phyloP scores from a whole-genome alignment of 257 asterid species.

The Solanum raphanifolium region DNA sequence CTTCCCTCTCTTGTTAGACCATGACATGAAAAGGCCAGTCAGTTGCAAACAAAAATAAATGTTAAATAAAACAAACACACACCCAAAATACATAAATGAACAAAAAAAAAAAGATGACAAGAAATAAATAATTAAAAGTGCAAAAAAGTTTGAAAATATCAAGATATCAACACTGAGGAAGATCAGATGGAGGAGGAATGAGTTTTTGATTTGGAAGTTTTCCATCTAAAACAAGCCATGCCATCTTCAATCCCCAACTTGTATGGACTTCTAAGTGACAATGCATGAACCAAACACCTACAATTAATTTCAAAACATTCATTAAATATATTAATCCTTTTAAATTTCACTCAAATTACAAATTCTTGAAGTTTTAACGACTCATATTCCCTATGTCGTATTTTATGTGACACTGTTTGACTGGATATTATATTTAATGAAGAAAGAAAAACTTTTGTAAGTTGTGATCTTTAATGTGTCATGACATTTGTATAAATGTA shows the following conservation, averaged over 20 bases:
- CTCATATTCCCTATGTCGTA: neutral
- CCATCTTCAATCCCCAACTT: conserved; percentile 26
- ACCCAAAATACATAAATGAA: neutral
- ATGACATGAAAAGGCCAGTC: neutral
- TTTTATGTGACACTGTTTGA: neutral
- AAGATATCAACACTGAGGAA: conserved; percentile 13
- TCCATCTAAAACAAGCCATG: conserved; percentile 28
- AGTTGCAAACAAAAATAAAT: neutral
- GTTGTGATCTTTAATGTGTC: neutral
- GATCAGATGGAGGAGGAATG: conserved; percentile 22
- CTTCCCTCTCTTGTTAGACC: neutral
- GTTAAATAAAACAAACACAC: neutral
- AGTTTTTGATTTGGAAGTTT: conserved; percentile 20
- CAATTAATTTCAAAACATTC: neutral
- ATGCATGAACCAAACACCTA: conserved; percentile 24
- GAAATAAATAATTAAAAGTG: neutral
- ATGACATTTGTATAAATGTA: neutral
- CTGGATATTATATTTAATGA: neutral
- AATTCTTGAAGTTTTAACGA: too few species aligned
- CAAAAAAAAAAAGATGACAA: neutral
- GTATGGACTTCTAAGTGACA: conserved; percentile 26
- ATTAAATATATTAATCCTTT: neutral
- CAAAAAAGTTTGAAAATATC: neutral
- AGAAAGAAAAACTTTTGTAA: neutral
- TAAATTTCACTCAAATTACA: neutral